Evolutionary conservation across 352 stramenopile genomes (phyloP).

Genomic region (Globisporangium paddicum): DNA sequence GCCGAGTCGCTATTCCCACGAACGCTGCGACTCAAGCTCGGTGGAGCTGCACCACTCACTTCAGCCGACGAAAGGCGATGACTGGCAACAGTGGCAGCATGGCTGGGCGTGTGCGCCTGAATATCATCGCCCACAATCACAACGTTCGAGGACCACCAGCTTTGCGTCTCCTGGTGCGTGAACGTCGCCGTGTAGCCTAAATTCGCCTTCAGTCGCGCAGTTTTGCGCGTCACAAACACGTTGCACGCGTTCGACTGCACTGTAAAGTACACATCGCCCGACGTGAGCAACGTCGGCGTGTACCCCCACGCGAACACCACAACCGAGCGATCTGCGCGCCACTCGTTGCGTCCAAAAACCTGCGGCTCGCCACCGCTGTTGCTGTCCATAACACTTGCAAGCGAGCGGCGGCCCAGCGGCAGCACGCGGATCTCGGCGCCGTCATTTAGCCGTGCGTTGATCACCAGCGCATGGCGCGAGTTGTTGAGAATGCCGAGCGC

Average conservation of each 20-base stretch:
- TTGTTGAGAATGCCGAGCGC: constrained; percentile 76
- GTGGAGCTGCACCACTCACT: neutral
- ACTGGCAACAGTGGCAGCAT: neutral
- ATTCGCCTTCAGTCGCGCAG: constrained; percentile 63
- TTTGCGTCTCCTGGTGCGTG: constrained; percentile 74
- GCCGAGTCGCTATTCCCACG: neutral
- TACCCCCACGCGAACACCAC: constrained; percentile 85
- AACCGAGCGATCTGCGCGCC: constrained; percentile 59
- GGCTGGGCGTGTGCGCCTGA: constrained; percentile 28
- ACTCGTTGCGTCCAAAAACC: constrained; percentile 24
- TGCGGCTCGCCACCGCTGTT: constrained; percentile 1
- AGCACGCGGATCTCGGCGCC: constrained; percentile 69
- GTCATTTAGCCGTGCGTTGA: constrained; percentile 68
- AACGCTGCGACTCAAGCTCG: neutral
- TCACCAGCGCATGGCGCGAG: constrained; percentile 64
- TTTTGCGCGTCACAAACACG: constrained; percentile 77
- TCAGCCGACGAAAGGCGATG: neutral
- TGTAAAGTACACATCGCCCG: constrained; percentile 79
- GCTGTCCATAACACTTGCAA: constrained; percentile 44
- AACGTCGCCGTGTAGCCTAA: constrained; percentile 81
- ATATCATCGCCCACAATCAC: constrained; percentile 82
- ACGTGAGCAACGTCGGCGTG: constrained; percentile 78
- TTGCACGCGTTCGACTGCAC: constrained; percentile 83
- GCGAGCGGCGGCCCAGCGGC: constrained; percentile 42
- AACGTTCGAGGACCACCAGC: constrained; percentile 78